Evolutionary conservation across 345 rosid species (phyloP), one percentile per base, ranked within the genome.

Genomic region (Populus alba): DNA sequence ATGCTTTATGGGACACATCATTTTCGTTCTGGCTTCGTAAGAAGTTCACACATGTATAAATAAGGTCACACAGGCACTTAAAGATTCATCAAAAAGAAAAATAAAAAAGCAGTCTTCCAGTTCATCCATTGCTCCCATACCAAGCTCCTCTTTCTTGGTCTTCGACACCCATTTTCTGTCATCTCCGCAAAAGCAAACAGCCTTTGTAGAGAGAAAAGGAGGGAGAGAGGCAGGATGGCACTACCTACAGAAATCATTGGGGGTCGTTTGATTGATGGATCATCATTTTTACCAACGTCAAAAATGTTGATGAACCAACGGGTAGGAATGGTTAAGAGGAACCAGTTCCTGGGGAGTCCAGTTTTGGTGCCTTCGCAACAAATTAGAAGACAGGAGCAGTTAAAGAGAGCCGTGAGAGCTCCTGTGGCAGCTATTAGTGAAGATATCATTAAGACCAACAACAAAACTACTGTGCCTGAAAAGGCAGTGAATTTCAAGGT

Each of bases 241-340:
- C 80, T 92, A n/a, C 35, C 87, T 66, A 91, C 82, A 85, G 94
- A 93, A 71, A 82, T 92, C 67, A 66, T 90, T 91, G 95, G 85
- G 15, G 7, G 62, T 82, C 79, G 72, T 41, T 73, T 78, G 62
- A 49, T 82, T 49, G 68, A 78, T 12, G 55, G 78, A 70, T 68
- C 79, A 43, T 70, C 75, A 15, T 81, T 66, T 12, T 18, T 73
- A 29, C 61, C 81, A 43, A 1, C 79, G 20, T 65, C 81, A 2
- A 78, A 63, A 61, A 22, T 62, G 61, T 62, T 74, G 7, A 57
- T 47, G 8, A 31, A 33, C 49, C 77, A 23, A 59, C 10, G 29
- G 65, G 12, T 23, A 59, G 65, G 59, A 49, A 27, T 18, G 27
- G 53, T 20, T 74, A 39, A 70, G 4, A 78, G 66, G 33, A 72